Conservation (phyloP, 2,329 filamentous ascomycete species). For the Neofusicoccum kwambonambiense region DNA sequence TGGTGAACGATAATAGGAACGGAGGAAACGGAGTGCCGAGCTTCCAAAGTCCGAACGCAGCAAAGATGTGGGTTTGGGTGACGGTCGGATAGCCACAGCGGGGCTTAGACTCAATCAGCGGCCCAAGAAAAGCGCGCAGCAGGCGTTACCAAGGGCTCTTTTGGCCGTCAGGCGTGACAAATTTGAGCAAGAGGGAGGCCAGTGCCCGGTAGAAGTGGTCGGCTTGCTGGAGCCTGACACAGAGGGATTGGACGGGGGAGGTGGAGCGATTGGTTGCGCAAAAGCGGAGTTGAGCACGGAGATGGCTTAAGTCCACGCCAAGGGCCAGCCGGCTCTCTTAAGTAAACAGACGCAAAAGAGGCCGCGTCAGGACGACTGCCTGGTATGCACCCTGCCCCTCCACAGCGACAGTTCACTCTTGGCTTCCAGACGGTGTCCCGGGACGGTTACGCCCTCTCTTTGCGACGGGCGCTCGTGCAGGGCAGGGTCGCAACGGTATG, state of each 20-base stretch:
- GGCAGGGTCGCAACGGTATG: background rate
- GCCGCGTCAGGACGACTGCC: background rate
- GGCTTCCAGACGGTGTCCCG: conserved; percentile 1
- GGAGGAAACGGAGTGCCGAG: background rate
- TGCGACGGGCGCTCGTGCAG: background rate
- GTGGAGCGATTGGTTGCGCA: conserved; percentile 1
- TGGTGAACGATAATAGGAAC: background rate
- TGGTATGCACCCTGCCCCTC: conserved; percentile 5
- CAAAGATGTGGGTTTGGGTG: background rate
- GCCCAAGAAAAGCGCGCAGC: background rate
- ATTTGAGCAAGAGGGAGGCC: background rate
- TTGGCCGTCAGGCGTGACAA: background rate
- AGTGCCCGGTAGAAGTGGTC: background rate
- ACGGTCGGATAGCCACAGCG: background rate
- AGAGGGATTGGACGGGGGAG: background rate
- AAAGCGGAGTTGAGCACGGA: conserved; percentile 10
- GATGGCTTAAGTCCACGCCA: conserved; percentile 13
- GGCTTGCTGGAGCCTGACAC: background rate
- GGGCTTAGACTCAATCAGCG: background rate
- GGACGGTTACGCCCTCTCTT: background rate
- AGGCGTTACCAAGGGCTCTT: background rate
- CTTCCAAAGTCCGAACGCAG: conserved; percentile 3
- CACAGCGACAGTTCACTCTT: background rate
- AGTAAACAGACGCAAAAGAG: background rate
- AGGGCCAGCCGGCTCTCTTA: background rate